Conservation (phyloP, 805 yeast genomes). For the Candida cerambycidarum region DNA sequence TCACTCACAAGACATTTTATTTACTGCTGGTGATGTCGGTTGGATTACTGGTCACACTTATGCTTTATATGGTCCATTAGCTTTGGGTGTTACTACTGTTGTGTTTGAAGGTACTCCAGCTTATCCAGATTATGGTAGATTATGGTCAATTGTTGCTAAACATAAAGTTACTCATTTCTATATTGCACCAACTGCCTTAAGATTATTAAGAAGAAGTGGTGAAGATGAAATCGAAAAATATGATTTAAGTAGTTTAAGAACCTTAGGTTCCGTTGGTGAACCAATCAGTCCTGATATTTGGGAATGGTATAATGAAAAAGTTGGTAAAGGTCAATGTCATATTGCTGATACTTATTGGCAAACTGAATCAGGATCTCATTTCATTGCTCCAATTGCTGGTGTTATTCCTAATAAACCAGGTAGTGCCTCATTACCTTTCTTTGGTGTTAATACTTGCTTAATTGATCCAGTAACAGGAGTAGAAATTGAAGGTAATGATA, state of each 20-base stretch:
- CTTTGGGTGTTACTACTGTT: slow-evolving; percentile 73
- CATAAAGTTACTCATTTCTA: slow-evolving; percentile 76
- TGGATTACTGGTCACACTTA: slow-evolving; percentile 91
- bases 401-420: slow-evolving; percentile 83
- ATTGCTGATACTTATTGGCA: slow-evolving; percentile 88
- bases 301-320: slow-evolving; percentile 79
- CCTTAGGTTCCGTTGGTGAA: slow-evolving; percentile 82
- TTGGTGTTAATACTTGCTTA: slow-evolving; percentile 73
- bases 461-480: slow-evolving; percentile 74
- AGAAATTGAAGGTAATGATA: slow-evolving; percentile 66
- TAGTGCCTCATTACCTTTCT: slow-evolving; percentile 80
- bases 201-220: slow-evolving; percentile 76
- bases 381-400: slow-evolving; percentile 73
- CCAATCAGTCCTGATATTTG: slow-evolving; percentile 84
- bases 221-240: slow-evolving; percentile 58
- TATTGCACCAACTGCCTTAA: slow-evolving; percentile 82
- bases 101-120: slow-evolving; percentile 89
- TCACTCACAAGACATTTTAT: slow-evolving; percentile 69
- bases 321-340: slow-evolving; percentile 70
- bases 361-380: slow-evolving; percentile 82
- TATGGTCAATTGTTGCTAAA: slow-evolving; percentile 74
- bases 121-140: slow-evolving; percentile 76
- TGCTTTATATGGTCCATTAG: slow-evolving; percentile 77
- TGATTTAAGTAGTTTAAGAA: slow-evolving; percentile 64
- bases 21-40: slow-evolving; percentile 90